Percentiles rank a stretch among this genome's conserved stretches.
phyloP scores from a whole-genome alignment of 1,139 yeast genomes.

The Pneumocystis oryctolagi region DNA sequence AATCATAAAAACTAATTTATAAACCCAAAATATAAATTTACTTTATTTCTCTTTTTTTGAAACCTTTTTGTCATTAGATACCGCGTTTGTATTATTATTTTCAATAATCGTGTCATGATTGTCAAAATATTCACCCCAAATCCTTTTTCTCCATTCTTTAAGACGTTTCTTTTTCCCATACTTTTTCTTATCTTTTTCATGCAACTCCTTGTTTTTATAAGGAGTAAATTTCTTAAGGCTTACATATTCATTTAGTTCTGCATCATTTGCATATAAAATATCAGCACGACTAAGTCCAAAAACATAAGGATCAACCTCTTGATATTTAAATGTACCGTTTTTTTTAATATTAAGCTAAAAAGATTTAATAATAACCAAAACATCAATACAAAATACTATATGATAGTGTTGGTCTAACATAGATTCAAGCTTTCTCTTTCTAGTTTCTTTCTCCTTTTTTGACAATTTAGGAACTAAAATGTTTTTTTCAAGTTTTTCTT shows the following conservation, averaged over 20 bases:
- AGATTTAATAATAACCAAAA: slow-evolving; percentile 27
- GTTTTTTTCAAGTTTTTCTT: slow-evolving; percentile 20
- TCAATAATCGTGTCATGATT: not conserved
- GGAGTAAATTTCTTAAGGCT: slow-evolving; percentile 91
- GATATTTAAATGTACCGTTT: slow-evolving; percentile 65
- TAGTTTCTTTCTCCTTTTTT: slow-evolving; percentile 41
- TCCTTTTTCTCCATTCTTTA: slow-evolving; percentile 79
- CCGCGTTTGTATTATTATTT: not conserved
- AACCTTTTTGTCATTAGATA: not conserved
- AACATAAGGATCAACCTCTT: slow-evolving; percentile 90
- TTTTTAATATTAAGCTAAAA: slow-evolving; percentile 32
- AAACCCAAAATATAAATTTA: not conserved
- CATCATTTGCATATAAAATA: slow-evolving; percentile 78
- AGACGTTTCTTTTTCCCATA: slow-evolving; percentile 68
- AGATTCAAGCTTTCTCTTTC: slow-evolving; percentile 55
- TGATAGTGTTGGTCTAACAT: slow-evolving; percentile 38
- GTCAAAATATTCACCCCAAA: slow-evolving; percentile 31
- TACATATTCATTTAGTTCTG: slow-evolving; percentile 63
- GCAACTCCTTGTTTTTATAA: slow-evolving; percentile 61
- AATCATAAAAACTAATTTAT: not conserved
- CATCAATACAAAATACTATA: slow-evolving; percentile 26
- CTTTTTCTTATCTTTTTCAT: slow-evolving; percentile 67
- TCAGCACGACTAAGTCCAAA: slow-evolving; percentile 80
- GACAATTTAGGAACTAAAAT: slow-evolving; percentile 3
- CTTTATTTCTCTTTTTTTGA: not conserved